A percentile compares a stretch with the other conserved stretches of the same genome.
Conservation (phyloP, 2,329 filamentous ascomycete species). For the Microcyclospora tardicrescens region DNA sequence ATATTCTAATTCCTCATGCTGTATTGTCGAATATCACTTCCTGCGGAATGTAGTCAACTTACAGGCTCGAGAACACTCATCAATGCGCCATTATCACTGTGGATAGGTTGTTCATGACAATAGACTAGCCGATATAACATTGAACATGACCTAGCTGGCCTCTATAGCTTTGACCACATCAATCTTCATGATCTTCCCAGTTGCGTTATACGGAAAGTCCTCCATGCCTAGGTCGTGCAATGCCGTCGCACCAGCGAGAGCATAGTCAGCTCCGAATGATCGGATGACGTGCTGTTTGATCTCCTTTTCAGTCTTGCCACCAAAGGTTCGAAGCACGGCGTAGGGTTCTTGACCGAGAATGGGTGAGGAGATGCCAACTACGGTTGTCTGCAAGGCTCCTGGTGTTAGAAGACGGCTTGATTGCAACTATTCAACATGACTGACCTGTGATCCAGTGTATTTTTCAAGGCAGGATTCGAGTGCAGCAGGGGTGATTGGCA, state of each 20-base stretch:
- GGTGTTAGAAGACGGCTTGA: background rate
- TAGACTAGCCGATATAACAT: no score
- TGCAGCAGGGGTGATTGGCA: conserved; percentile 12
- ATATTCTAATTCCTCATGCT: no score
- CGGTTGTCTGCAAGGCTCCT: conserved; percentile 1
- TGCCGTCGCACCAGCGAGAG: conserved; percentile 8
- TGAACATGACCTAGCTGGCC: no score
- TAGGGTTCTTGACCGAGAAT: conserved; percentile 11
- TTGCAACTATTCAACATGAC: background rate
- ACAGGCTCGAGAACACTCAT: no score
- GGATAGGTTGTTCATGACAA: no score
- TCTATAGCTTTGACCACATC: conserved; percentile 4
- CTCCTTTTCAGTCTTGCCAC: conserved; percentile 8
- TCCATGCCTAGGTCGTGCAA: conserved; percentile 9
- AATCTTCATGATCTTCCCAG: conserved; percentile 15
- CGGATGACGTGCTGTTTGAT: conserved; percentile 9
- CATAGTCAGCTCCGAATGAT: conserved; percentile 12
- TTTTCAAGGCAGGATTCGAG: conserved; percentile 12
- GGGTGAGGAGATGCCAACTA: conserved; percentile 9
- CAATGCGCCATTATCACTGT: no score
- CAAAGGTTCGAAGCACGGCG: conserved; percentile 7
- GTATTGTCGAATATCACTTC: no score
- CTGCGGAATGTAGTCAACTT: no score
- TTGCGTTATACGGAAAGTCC: conserved; percentile 13
- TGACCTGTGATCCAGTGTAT: conserved; percentile 5